Conservation (phyloP, 352 stramenopile species). For the Globisporangium yorkense region DNA sequence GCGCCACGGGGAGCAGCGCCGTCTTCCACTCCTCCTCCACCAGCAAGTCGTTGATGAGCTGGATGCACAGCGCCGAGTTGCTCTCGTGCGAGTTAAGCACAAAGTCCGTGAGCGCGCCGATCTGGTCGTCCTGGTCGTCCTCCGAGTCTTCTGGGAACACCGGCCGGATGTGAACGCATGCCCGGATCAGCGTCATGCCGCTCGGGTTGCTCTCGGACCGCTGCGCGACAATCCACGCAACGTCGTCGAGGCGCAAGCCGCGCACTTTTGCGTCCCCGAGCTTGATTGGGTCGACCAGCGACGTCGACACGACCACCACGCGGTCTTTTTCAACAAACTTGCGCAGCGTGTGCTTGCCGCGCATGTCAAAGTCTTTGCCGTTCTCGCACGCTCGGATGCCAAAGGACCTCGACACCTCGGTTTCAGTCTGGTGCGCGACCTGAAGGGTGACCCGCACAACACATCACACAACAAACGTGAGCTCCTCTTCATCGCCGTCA, state of each 20-base stretch:
- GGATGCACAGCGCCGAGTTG: conserved; percentile 19
- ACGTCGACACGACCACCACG: conserved; percentile 41
- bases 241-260: conserved; percentile 28
- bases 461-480: neutral
- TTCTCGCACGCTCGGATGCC: conserved; percentile 5
- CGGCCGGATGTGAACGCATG: conserved; percentile 8
- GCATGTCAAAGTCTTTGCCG: conserved; percentile 25
- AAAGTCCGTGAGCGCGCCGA: conserved; percentile 31
- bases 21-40: conserved; percentile 43
- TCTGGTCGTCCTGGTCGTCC: conserved; percentile 21
- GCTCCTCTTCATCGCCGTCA: neutral
- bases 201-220: neutral
- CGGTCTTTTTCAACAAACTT: conserved; percentile 24
- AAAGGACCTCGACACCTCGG: conserved; percentile 4
- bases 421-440: conserved; percentile 1
- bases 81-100: conserved; percentile 29
- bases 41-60: conserved; percentile 28
- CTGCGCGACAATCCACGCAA: conserved; percentile 21
- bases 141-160: conserved; percentile 4
- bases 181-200: conserved; percentile 8
- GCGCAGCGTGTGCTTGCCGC: conserved; percentile 36
- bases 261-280: conserved; percentile 23
- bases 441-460: neutral
- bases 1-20: conserved; percentile 5
- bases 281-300: conserved; percentile 31